A percentile compares a stretch with the other conserved stretches of the same genome.
These are phyloP conservation scores for Brasenia schreberi DNA, from an alignment of 164 flowering plant genomes.

Conservation along the genomic window DNA sequence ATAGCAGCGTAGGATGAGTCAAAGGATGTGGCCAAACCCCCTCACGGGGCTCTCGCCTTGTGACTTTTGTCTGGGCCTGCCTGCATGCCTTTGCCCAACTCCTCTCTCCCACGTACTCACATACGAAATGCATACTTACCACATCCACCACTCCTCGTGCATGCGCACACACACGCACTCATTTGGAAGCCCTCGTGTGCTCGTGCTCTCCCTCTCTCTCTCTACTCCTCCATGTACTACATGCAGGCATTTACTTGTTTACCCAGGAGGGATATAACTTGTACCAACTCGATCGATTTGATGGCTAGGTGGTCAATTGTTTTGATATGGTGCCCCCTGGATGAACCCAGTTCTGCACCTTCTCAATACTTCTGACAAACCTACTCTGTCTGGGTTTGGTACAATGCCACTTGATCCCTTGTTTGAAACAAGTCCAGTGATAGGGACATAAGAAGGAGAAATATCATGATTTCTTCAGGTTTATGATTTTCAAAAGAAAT, in stretches of 20 bases:
- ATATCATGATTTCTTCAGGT: too few species aligned
- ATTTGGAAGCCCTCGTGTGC: too few species aligned
- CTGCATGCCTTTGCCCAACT: not conserved
- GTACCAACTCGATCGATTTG: too few species aligned
- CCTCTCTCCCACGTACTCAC: not conserved
- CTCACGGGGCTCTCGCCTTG: slow-evolving; percentile 3
- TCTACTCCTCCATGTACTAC: too few species aligned
- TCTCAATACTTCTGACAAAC: not conserved
- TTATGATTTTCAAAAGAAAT: too few species aligned
- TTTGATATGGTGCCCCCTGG: too few species aligned
- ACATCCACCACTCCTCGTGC: too few species aligned
- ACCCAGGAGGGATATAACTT: too few species aligned
- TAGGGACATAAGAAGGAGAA: not conserved
- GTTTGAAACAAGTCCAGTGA: not conserved
- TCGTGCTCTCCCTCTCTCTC: too few species aligned
- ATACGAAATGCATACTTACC: not conserved
- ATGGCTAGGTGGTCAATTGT: too few species aligned
- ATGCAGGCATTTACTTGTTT: too few species aligned
- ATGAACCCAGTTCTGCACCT: not conserved
- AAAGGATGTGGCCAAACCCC: slow-evolving; percentile 3
- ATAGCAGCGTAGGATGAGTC: slow-evolving; percentile 2
- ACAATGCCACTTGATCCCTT: not conserved
- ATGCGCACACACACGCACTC: too few species aligned
- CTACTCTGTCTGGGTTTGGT: not conserved
- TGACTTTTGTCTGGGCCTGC: slow-evolving; percentile 1